Conservation (phyloP, 169 alveolate species). For the Eimeria praecox region DNA sequence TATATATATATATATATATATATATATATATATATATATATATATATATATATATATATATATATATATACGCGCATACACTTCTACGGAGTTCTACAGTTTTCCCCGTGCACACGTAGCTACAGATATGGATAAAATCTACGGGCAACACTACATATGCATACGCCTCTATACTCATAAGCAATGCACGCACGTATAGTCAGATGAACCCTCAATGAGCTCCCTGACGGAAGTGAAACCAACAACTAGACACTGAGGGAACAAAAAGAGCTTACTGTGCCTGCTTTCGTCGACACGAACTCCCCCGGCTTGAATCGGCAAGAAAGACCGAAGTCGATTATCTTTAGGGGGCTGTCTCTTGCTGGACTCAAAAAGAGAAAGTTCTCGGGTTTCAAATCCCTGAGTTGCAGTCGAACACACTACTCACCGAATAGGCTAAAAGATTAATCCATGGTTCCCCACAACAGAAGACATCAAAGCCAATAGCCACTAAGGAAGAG, state of each 20-base stretch:
- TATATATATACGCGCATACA: too few species aligned
- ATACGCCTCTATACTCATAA: too few species aligned
- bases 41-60: too few species aligned
- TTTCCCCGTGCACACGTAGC: too few species aligned
- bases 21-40: too few species aligned
- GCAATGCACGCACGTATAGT: too few species aligned
- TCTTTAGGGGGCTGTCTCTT: constrained; percentile 86
- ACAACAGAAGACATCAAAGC: background rate
- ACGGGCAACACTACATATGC: too few species aligned
- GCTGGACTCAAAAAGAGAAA: constrained; percentile 87
- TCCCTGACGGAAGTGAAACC: background rate
- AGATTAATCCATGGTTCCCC: background rate
- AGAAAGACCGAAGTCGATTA: constrained; percentile 95
- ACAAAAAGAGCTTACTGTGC: constrained; percentile 84
- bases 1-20: too few species aligned
- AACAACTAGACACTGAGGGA: background rate
- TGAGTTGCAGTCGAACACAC: background rate
- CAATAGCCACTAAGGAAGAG: too few species aligned
- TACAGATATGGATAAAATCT: too few species aligned
- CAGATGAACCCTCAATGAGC: background rate
- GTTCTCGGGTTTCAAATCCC: constrained; percentile 95
- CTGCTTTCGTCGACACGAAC: constrained; percentile 90
- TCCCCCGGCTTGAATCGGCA: constrained; percentile 87
- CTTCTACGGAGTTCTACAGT: too few species aligned
- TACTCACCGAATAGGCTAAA: background rate